Evolutionary conservation across 1,284 basidiomycete genomes (phyloP).

Genomic region (Xanthoconium separans): DNA sequence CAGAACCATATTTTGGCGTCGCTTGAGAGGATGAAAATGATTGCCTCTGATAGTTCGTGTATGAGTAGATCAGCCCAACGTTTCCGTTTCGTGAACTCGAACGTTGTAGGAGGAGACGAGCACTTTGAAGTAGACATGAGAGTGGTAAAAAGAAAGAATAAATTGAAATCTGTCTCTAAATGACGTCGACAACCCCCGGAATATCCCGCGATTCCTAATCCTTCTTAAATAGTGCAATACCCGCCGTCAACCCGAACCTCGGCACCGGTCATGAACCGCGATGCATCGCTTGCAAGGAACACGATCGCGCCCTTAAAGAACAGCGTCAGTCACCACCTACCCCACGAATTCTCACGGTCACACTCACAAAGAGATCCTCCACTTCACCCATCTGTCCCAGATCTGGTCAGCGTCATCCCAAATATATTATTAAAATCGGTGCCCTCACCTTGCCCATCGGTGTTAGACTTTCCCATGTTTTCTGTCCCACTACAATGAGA

Average conservation of each 20-base stretch:
- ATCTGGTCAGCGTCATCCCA: slow-evolving; percentile 4
- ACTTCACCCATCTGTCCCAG: slow-evolving; percentile 71
- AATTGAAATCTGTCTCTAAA: slow-evolving; percentile 7
- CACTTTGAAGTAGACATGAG: slow-evolving; percentile 23
- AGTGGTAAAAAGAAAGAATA: not conserved
- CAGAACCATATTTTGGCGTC: slow-evolving; percentile 67
- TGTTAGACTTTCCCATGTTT: slow-evolving; percentile 87
- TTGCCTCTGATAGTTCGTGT: slow-evolving; percentile 71
- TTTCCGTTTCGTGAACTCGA: slow-evolving; percentile 84
- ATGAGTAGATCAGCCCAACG: slow-evolving; percentile 83
- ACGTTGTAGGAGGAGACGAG: slow-evolving; percentile 33
- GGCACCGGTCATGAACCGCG: slow-evolving; percentile 81
- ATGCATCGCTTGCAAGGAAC: slow-evolving; percentile 83
- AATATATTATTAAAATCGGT: not conserved
- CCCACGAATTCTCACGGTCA: not conserved
- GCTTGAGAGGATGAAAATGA: slow-evolving; percentile 66
- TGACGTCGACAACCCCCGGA: slow-evolving; percentile 26
- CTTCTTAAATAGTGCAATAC: slow-evolving; percentile 63
- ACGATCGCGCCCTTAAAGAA: slow-evolving; percentile 84
- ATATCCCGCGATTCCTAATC: slow-evolving; percentile 8
- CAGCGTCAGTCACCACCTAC: slow-evolving; percentile 3
- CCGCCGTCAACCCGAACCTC: slow-evolving; percentile 88
- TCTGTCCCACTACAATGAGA: slow-evolving; percentile 40
- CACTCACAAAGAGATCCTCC: slow-evolving; percentile 67
- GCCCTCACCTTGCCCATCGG: slow-evolving; percentile 78